Evolutionary conservation across 2,329 filamentous ascomycete genomes (phyloP), one percentile per base, ranked within the genome.

Genomic region (Diplodia mutila): DNA sequence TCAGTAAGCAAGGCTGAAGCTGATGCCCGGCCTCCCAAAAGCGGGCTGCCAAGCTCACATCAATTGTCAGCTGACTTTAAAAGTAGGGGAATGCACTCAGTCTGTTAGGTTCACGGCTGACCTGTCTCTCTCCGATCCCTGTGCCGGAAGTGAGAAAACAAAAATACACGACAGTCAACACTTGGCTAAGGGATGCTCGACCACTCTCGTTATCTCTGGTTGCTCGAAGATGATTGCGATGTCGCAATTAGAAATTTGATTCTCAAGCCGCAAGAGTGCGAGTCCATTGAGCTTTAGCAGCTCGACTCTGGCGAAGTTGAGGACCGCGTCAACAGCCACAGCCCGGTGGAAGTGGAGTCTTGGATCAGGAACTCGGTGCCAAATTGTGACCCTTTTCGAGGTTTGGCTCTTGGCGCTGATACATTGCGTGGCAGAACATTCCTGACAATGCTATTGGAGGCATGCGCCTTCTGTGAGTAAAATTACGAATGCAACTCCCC

Each of bases 261-360:
- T 2, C 7, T 42, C 6, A 1, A 42, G 1, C 39, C 39, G 3
- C 4, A 1, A 0, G 6, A 42, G 3, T 42, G 39, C 39, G 18
- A 8, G 8, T 42, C 39, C 18, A 42, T 42, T 42, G 39, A 42
- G 39, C 16, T 42, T 0, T 42, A 16, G 39, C 18, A 42, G 39
- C 18, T 42, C 5, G 39, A n/a, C 6, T n/a, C 39, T 18, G 18
- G 6, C 18, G 18, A 42, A 9, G 6, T 42, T 8, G 39, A 18
- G 0, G 2, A n/a, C 2, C 5, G 8, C 18, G 39, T n/a, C 0
- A 42, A n/a, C 0, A 8, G 16, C 14, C 39, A 42, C 16, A 1
- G 16, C 0, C 39, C 39, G 8, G 6, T 7, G 8, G 18, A 42
- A 42, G 18, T 42, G 18, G 18, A 42, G 16, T 3, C 18, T 18